Evolutionary conservation across 2,329 filamentous ascomycete species (phyloP), one percentile per base, ranked within the genome.

Genomic region (Xylariomycetidae sp.): DNA sequence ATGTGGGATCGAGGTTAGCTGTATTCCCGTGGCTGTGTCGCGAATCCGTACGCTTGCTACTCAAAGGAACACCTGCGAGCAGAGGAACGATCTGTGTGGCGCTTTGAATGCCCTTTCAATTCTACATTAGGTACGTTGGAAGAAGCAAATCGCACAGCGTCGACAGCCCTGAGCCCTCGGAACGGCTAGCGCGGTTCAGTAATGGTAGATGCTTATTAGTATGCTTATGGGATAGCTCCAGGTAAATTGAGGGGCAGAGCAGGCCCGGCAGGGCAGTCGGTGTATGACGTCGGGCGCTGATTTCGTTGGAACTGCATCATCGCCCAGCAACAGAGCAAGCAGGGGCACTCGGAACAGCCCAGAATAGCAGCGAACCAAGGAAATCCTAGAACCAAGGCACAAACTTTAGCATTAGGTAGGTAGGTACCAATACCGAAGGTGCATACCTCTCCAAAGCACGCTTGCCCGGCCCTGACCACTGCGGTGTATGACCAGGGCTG

Each of bases 1-100:
- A 23, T 23, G 22, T n/a, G 8, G 22, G n/a, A 23, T 23, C 22
- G 6, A 6, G 6, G 24, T 25, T 25, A 14, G 24, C 24, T 13
- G 24, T 14, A 14, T 14, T 12, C 24, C n/a, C 20, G 20, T n/a
- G 20, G 20, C 20, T 23, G 8, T 8, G 20, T n/a, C 20, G 8
- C 20, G 8, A n/a, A n/a, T 8, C 20, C 20, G n/a, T 23, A 23
- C 8, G 8, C 20, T 8, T 23, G 20, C 20, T 23, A 23, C n/a
- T 8, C 20, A 8, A 8, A 9, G 8, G 22, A n/a, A 23, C 22
- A 31, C 35, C 34, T 20, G 13, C 19, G 29, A 25, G 19, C 18
- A 35, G 38, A 38, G 37, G 38, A 43, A 25, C 24, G 24, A 25
- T n/a, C n/a, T n/a, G n/a, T n/a, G n/a, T n/a, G n/a, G n/a, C n/a